phyloP scores from a whole-genome alignment of 78 protist genomes.

The Dictyostelium citrinum region DNA sequence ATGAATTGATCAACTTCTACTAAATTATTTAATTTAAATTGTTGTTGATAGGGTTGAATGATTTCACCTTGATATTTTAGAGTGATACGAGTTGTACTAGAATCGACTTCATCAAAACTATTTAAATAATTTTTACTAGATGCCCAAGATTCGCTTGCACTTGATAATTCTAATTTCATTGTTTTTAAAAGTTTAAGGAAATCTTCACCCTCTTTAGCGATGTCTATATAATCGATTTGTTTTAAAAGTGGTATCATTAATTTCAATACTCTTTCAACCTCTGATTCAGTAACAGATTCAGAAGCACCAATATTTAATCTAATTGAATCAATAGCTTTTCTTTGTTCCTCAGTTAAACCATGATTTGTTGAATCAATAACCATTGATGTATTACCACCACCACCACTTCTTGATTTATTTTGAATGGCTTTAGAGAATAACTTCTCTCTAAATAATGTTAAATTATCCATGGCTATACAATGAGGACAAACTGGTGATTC shows the following conservation, averaged over 20 bases:
- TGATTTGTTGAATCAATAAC: no score
- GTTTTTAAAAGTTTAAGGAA: background rate
- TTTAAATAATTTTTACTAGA: constrained; percentile 34
- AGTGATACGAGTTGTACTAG: constrained; percentile 18
- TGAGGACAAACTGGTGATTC: constrained; percentile 9
- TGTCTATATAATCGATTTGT: background rate
- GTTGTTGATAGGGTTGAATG: constrained; percentile 19
- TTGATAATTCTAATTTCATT: constrained; percentile 22
- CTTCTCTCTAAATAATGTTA: constrained; percentile 9
- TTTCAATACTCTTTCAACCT: constrained; percentile 29
- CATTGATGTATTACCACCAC: background rate
- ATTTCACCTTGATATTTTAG: constrained; percentile 54
- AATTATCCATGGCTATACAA: background rate
- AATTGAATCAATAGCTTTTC: background rate
- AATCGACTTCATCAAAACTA: constrained; percentile 36
- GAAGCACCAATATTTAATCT: background rate
- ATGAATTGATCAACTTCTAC: constrained; percentile 51
- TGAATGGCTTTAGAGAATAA: background rate
- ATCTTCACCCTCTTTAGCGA: constrained; percentile 24
- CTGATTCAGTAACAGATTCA: constrained; percentile 24
- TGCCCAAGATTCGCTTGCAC: background rate
- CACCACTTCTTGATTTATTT: background rate
- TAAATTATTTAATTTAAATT: background rate
- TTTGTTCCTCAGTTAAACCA: background rate
- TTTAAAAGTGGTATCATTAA: background rate